Evolutionary conservation across 2,329 filamentous ascomycete genomes (phyloP).

Genomic region (Colletotrichum godetiae): DNA sequence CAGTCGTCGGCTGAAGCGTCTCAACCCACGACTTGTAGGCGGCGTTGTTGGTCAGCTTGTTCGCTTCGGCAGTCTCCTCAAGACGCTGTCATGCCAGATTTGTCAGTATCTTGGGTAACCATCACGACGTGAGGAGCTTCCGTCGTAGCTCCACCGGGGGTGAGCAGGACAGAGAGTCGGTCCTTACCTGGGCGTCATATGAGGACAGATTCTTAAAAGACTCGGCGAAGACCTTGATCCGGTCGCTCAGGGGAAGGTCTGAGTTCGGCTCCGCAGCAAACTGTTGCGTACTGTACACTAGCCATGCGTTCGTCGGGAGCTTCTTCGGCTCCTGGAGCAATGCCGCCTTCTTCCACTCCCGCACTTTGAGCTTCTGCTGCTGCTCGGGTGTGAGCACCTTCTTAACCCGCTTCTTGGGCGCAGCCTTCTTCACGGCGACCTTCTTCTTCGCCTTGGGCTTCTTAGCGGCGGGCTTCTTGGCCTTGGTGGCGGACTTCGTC

Average conservation of each 20-base stretch:
- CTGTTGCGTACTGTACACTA: constrained; percentile 43
- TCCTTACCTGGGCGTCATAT: constrained; percentile 57
- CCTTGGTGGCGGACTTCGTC: constrained; percentile 39
- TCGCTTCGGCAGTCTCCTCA: constrained; percentile 47
- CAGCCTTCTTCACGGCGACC: constrained; percentile 40
- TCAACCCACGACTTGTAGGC: constrained; percentile 61
- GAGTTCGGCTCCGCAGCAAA: neutral
- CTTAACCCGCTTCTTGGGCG: constrained; percentile 47
- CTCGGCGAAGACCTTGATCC: constrained; percentile 37
- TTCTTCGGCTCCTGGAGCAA: constrained; percentile 52
- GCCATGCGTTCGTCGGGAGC: constrained; percentile 49
- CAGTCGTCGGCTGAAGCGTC: constrained; percentile 50
- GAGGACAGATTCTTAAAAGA: constrained; percentile 53
- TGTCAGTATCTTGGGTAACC: neutral
- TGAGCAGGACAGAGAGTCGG: neutral
- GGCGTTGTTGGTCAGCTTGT: constrained; percentile 53
- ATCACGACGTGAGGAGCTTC: neutral
- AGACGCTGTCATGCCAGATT: constrained; percentile 47
- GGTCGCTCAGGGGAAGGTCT: constrained; percentile 13
- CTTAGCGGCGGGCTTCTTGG: constrained; percentile 36
- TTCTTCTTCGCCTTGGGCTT: constrained; percentile 36
- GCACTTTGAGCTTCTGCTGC: constrained; percentile 46
- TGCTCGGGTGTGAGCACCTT: constrained; percentile 53
- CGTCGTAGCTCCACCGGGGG: neutral
- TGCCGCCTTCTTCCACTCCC: constrained; percentile 52